phyloP scores from a whole-genome alignment of 768 basidiomycete species.

The Fistulinella prunicolor region DNA sequence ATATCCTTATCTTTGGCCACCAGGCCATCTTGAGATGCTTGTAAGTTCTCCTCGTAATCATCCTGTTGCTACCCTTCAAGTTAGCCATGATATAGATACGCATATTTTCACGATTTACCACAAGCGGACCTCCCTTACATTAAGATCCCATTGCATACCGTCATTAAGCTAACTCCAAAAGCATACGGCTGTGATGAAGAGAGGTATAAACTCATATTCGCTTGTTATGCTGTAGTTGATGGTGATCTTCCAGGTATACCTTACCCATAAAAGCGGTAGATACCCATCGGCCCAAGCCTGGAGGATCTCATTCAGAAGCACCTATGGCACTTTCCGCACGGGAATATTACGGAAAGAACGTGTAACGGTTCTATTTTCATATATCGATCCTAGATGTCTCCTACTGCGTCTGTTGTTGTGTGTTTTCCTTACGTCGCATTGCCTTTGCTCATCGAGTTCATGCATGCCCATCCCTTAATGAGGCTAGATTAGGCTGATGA shows the following conservation, averaged over 20 bases:
- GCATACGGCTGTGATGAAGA: slow-evolving; percentile 99
- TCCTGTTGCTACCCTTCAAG: neutral
- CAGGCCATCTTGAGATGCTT: slow-evolving; percentile 86
- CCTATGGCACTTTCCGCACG: slow-evolving; percentile 24
- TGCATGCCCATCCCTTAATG: too few relatives aligned
- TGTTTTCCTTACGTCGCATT: too few relatives aligned
- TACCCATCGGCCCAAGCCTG: slow-evolving; percentile 74
- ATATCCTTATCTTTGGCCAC: slow-evolving; percentile 95
- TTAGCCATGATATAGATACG: slow-evolving; percentile 57
- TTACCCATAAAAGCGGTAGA: slow-evolving; percentile 92
- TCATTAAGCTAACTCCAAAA: slow-evolving; percentile 97
- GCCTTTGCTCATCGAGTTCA: too few relatives aligned
- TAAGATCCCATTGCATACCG: slow-evolving; percentile 95
- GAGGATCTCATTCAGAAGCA: slow-evolving; percentile 16
- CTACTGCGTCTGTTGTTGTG: neutral
- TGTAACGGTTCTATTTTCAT: slow-evolving; percentile 4
- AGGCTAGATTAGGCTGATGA: too few relatives aligned
- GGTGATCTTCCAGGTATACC: slow-evolving; percentile 57
- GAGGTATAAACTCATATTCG: slow-evolving; percentile 46
- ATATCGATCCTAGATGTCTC: neutral
- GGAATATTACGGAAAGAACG: slow-evolving; percentile 35
- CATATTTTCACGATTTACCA: slow-evolving; percentile 91
- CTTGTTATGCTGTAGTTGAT: neutral
- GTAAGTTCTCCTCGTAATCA: slow-evolving; percentile 36
- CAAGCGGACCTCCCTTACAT: slow-evolving; percentile 97